Base-by-base conservation (phyloP, 2,329 filamentous ascomycete species). In the Diplodia seriata region DNA sequence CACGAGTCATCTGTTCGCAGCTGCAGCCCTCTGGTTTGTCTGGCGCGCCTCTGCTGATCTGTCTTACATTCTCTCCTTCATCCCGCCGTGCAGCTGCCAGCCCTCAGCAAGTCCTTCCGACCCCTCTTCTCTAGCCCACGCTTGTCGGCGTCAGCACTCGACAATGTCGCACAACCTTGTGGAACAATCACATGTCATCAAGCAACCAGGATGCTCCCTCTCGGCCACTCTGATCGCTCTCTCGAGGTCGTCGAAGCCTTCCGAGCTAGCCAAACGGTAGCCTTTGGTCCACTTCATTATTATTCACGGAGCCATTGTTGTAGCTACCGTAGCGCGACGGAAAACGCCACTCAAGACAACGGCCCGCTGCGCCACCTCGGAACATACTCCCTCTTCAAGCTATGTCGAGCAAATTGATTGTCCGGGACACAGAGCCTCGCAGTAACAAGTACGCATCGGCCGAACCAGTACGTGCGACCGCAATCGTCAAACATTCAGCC, bases 141-240 rank as follows among this genome's bases (percentile, higher is more conserved):
- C 40, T n/a, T 18, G 40, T n/a, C 40, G 18, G 18, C 40, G 43
- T 47, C 43, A 47, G 43, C 43, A 47, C n/a, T 47, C 20, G 43
- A n/a, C 43, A 53, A 29, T 53, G 20, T 29, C 50, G 50, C 50
- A 53, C 50, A 53, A 18, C 50, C 23, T 53, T 15, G 50, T 53
- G 20, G 14, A 18, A 23, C 50, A 29, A 26, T 53, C 50, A 53
- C 50, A 26, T 53, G 50, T 23, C 23, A 29, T 29, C 50, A n/a
- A 26, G 50, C 20, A 29, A 3, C 15, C 50, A 29, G 14, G 14
- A 23, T 6, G 4, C 15, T 49, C 7, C 15, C 15, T 20, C 7
- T 7, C 43, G 3, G 23, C 50, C 50, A 14, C 26, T 29, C 5
- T 53, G 26, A 29, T 18, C 23, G 9, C 14, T 4, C 26, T 29